Evolutionary conservation across 495 filamentous ascomycete species (phyloP).

Genomic region (Aspergillus nanangensis): DNA sequence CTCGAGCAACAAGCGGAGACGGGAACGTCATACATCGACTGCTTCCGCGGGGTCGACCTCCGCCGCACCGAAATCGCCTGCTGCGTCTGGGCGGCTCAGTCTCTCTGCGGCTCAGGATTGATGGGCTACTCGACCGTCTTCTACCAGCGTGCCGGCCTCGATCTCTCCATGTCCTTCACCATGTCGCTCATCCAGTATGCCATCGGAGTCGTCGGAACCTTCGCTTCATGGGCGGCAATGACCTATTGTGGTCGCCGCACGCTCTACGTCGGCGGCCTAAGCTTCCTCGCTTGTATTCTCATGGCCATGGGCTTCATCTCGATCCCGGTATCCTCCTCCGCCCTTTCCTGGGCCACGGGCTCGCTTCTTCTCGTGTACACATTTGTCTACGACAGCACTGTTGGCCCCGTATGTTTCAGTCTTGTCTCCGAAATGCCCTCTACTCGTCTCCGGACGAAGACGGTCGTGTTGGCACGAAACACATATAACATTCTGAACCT

Average conservation of each 20-base stretch:
- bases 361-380: slow-evolving; percentile 60
- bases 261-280: slow-evolving; percentile 56
- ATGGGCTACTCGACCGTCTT: slow-evolving; percentile 69
- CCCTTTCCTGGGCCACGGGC: slow-evolving; percentile 36
- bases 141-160: slow-evolving; percentile 59
- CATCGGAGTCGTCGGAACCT: slow-evolving; percentile 59
- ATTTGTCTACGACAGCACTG: slow-evolving; percentile 56
- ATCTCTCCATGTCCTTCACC: slow-evolving; percentile 48
- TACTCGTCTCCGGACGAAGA: slow-evolving; percentile 58
- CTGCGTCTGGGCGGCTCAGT: slow-evolving; percentile 67
- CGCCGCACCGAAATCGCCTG: slow-evolving; percentile 65
- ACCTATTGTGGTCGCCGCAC: slow-evolving; percentile 56
- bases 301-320: slow-evolving; percentile 34
- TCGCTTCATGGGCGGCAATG: slow-evolving; percentile 63
- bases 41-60: slow-evolving; percentile 62
- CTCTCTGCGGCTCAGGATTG: slow-evolving; percentile 61
- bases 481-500: slow-evolving; percentile 59
- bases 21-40: slow-evolving; percentile 56
- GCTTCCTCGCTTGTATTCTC: slow-evolving; percentile 48
- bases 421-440: slow-evolving; percentile 61
- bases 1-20: slow-evolving; percentile 55
- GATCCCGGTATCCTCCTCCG: slow-evolving; percentile 51
- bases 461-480: slow-evolving; percentile 53
- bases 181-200: slow-evolving; percentile 62
- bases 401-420: slow-evolving; percentile 64